Conservation (phyloP, 306 rosid genomes). For the Trichosanthes truncata region DNA sequence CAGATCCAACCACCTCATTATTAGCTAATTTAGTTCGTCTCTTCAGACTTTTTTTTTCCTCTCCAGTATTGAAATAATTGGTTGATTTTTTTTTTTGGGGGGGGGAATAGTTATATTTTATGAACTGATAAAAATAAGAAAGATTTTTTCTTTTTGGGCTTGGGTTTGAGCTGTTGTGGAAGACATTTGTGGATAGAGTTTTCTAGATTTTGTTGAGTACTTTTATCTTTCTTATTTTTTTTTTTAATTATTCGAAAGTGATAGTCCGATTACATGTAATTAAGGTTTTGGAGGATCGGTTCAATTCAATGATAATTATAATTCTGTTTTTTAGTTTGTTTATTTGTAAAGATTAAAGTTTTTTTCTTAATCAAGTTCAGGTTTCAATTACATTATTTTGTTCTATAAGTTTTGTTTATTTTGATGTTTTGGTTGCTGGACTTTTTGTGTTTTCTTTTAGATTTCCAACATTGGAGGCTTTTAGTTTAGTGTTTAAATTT, state of each 20-base stretch:
- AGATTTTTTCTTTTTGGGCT: neutral
- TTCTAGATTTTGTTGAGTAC: neutral
- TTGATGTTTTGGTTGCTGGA: no score
- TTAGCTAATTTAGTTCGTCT: slow-evolving; percentile 13
- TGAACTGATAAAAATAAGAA: neutral
- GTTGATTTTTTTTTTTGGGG: neutral
- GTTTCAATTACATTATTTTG: no score
- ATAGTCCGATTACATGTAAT: neutral
- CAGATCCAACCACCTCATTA: slow-evolving; percentile 27
- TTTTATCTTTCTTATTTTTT: neutral
- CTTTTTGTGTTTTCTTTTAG: no score
- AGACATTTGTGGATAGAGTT: neutral
- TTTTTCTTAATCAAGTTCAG: no score
- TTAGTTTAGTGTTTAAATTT: no score
- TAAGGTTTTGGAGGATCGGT: neutral
- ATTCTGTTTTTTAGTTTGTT: no score
- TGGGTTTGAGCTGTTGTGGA: neutral
- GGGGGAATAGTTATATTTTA: neutral
- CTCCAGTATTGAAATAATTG: neutral
- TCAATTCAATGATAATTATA: neutral
- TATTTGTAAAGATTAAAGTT: no score
- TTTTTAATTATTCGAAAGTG: neutral
- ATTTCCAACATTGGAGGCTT: no score
- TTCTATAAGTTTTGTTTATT: no score
- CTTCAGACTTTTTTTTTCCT: neutral